Conservation (phyloP, 2,329 filamentous ascomycete genomes). For the Clarireedia paspali region DNA sequence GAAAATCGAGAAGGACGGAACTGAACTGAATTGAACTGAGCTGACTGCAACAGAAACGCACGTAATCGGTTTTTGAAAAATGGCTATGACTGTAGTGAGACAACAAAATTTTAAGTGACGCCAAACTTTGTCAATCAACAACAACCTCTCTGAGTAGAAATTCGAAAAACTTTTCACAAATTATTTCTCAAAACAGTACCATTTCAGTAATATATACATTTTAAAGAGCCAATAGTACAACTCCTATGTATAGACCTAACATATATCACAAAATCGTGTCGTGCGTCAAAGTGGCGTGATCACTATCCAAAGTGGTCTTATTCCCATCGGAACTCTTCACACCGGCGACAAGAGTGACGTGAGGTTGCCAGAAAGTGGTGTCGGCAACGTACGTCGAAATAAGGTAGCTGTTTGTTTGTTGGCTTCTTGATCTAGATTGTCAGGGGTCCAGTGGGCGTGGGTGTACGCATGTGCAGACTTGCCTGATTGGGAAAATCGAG, state of each 20-base stretch:
- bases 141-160: too few species aligned
- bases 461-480: too few species aligned
- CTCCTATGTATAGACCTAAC: background rate
- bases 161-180: background rate
- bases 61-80: too few species aligned
- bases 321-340: background rate
- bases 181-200: background rate
- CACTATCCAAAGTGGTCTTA: slow-evolving; percentile 1
- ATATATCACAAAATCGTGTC: background rate
- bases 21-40: too few species aligned
- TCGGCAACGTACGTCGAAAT: background rate
- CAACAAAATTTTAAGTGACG: too few species aligned
- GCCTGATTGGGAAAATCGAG: too few species aligned
- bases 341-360: background rate
- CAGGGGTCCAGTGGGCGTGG: too few species aligned
- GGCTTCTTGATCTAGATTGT: background rate
- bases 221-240: background rate
- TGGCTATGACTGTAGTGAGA: too few species aligned
- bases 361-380: background rate
- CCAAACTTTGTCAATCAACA: too few species aligned
- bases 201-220: background rate
- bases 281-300: slow-evolving; percentile 6
- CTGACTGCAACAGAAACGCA: too few species aligned
- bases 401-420: background rate
- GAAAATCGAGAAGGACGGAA: too few species aligned